Percentiles rank a stretch among this genome's conserved stretches.
phyloP scores from a whole-genome alignment of 2,329 filamentous ascomycete genomes.

The Phyllosticta citriasiana region DNA sequence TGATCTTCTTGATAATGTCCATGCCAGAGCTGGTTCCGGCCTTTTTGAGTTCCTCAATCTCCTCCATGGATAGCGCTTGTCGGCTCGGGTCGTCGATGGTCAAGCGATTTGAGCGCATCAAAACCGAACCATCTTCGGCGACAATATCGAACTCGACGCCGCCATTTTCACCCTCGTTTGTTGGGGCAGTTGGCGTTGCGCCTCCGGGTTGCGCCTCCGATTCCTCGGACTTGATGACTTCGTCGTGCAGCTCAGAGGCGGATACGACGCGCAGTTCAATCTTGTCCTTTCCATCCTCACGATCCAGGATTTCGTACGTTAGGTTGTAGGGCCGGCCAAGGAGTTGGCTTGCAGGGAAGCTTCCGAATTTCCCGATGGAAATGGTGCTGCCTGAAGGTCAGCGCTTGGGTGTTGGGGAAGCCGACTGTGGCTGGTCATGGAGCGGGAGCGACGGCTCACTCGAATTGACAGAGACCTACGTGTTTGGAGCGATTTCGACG shows the following conservation, averaged over 20 bases:
- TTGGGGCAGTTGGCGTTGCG: background rate
- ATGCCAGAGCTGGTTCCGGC: constrained; percentile 69
- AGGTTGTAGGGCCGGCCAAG: constrained; percentile 85
- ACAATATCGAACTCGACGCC: constrained; percentile 35
- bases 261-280: constrained; percentile 68
- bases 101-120: constrained; percentile 53
- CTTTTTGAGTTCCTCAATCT: constrained; percentile 63
- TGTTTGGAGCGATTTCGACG: constrained; percentile 51
- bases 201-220: constrained; percentile 12
- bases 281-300: constrained; percentile 50
- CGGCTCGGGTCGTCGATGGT: constrained; percentile 54
- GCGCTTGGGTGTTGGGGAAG: background rate
- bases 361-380: constrained; percentile 84
- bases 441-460: constrained; percentile 14
- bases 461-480: constrained; percentile 42
- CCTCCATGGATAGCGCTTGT: constrained; percentile 64
- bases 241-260: constrained; percentile 71
- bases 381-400: constrained; percentile 52
- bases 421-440: background rate
- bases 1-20: constrained; percentile 84
- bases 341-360: constrained; percentile 79
- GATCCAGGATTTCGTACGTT: constrained; percentile 81
- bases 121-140: constrained; percentile 37
- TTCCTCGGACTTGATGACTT: constrained; percentile 52
- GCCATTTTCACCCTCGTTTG: constrained; percentile 22